phyloP scores from a whole-genome alignment of 2,329 filamentous ascomycete species.

The Madurella fahalii region DNA sequence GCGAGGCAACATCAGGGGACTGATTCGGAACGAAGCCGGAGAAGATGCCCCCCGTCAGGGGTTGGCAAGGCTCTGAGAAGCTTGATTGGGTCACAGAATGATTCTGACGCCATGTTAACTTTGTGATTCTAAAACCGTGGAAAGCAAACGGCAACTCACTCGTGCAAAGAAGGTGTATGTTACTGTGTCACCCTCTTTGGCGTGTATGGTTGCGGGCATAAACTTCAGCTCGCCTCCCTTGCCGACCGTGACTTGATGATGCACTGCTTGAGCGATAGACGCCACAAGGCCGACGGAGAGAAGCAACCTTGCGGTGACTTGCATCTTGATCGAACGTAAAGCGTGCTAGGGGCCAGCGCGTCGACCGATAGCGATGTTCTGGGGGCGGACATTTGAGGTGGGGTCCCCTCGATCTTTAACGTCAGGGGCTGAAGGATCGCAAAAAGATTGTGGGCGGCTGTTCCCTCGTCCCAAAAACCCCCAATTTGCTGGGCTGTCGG shows the following conservation, averaged over 20 bases:
- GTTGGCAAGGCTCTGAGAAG: conserved; percentile 38
- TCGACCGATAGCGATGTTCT: background rate
- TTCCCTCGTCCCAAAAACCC: no score
- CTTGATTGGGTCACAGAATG: conserved; percentile 40
- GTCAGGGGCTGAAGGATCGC: background rate
- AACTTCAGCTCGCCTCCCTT: conserved; percentile 36
- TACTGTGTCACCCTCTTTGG: conserved; percentile 36
- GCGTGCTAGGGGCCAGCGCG: background rate
- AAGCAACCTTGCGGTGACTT: conserved; percentile 25
- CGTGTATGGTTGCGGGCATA: conserved; percentile 34
- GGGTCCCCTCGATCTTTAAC: background rate
- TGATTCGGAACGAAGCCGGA: conserved; percentile 38
- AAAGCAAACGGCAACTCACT: conserved; percentile 17
- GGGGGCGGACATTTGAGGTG: background rate
- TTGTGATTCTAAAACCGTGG: background rate
- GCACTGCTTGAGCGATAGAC: conserved; percentile 27
- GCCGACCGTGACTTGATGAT: conserved; percentile 37
- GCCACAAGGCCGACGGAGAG: conserved; percentile 27
- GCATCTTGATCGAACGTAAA: conserved; percentile 27
- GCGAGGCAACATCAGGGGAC: conserved; percentile 29
- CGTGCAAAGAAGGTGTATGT: conserved; percentile 40
- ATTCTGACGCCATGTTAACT: conserved; percentile 28
- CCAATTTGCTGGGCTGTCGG: no score
- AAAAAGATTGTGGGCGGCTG: no score
- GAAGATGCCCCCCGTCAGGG: conserved; percentile 37